Conservation (phyloP, 2,329 filamentous ascomycete species). For the Alternaria sp. region DNA sequence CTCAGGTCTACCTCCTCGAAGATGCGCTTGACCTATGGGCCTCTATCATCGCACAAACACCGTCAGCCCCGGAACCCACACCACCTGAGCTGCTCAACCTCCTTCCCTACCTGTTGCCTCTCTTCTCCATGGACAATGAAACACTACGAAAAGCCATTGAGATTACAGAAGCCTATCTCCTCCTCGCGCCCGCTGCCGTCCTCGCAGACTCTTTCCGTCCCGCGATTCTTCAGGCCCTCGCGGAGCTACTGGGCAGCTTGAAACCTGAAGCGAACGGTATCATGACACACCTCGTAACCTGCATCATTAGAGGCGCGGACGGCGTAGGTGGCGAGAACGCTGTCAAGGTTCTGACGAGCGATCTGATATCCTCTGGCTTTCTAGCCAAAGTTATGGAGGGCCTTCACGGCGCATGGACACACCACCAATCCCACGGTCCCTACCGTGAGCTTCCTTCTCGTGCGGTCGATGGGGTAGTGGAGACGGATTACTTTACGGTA, state of each 20-base stretch:
- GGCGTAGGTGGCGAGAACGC: constrained; percentile 60
- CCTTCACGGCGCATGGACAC: constrained; percentile 53
- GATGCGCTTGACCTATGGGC: constrained; percentile 92
- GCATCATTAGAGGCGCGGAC: constrained; percentile 60
- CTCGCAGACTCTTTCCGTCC: constrained; percentile 54
- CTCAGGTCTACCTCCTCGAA: constrained; percentile 79
- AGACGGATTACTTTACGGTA: constrained; percentile 86
- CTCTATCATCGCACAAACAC: constrained; percentile 72
- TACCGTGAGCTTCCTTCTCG: constrained; percentile 68
- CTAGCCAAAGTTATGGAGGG: constrained; percentile 62
- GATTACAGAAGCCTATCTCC: constrained; percentile 59
- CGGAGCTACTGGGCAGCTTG: constrained; percentile 56
- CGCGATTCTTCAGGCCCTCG: constrained; percentile 50
- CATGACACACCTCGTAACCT: constrained; percentile 57
- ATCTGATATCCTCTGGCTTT: constrained; percentile 66
- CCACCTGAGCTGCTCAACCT: constrained; percentile 54
- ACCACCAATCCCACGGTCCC: constrained; percentile 83
- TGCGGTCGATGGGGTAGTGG: constrained; percentile 75
- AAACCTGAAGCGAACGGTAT: constrained; percentile 59
- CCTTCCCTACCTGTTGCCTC: constrained; percentile 55
- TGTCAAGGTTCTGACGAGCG: constrained; percentile 60
- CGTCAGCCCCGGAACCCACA: constrained; percentile 52
- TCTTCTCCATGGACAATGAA: constrained; percentile 60
- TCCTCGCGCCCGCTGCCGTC: constrained; percentile 58
- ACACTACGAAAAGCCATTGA: constrained; percentile 58